Evolutionary conservation across 257 asterid genomes (phyloP).

Genomic region (Cynanchum wilfordii): DNA sequence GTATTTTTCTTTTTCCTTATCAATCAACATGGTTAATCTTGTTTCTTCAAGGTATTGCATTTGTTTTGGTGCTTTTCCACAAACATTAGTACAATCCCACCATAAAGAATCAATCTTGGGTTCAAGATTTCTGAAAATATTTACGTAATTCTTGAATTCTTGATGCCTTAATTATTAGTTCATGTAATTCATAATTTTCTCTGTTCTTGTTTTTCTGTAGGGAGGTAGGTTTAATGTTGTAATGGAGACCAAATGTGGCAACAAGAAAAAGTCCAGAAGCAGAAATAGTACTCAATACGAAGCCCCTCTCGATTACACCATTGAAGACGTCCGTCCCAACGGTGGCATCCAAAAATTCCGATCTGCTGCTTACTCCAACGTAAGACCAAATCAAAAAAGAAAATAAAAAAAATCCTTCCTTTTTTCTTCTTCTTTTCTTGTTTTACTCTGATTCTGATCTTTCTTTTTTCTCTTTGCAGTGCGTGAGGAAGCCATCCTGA

Average conservation of each 20-base stretch:
- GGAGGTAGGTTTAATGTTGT: conserved; percentile 19
- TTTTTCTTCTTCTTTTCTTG: not conserved
- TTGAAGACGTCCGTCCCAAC: conserved; percentile 54
- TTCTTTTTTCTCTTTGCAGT: conserved; percentile 19
- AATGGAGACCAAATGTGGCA: conserved; percentile 34
- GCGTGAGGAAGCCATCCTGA: conserved; percentile 44
- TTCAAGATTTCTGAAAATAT: not conserved
- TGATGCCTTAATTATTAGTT: not conserved
- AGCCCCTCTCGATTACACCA: conserved; percentile 39
- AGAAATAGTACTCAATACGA: conserved; percentile 30
- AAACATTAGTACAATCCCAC: not conserved
- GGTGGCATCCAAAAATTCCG: conserved; percentile 45
- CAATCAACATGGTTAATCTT: not conserved
- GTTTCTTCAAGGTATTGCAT: not conserved
- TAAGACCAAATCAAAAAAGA: not conserved
- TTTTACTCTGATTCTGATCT: not conserved
- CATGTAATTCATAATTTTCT: not conserved
- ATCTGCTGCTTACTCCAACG: conserved; percentile 49
- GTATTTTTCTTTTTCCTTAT: not conserved
- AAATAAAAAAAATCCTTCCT: not conserved
- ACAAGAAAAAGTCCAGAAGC: conserved; percentile 16
- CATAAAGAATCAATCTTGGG: not conserved
- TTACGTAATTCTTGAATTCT: not conserved
- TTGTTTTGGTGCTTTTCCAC: too few relatives aligned
- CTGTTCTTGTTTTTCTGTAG: not conserved